Evolutionary conservation across 768 basidiomycete species (phyloP).

Genomic region (Leccinum ochraceum): DNA sequence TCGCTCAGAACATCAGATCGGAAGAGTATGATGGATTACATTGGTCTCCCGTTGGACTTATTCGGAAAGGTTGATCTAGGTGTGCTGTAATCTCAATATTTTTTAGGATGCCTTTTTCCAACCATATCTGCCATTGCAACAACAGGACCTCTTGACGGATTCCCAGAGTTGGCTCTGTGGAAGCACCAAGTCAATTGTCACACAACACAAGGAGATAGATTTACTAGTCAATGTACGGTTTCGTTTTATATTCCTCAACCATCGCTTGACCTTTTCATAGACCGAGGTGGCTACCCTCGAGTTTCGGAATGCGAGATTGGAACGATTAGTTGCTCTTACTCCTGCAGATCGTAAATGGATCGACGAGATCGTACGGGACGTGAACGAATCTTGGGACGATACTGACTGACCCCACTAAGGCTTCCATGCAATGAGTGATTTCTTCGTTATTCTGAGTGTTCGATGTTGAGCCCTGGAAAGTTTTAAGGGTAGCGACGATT

Average conservation of each 20-base stretch:
- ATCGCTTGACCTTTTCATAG: constrained; percentile 40
- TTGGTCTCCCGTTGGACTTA: constrained; percentile 92
- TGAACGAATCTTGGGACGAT: constrained; percentile 78
- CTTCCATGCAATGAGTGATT: constrained; percentile 62
- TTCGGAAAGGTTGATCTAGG: constrained; percentile 71
- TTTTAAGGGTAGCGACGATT: constrained; percentile 97
- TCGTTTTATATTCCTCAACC: background rate
- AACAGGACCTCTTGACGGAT: constrained; percentile 82
- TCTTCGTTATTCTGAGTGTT: background rate
- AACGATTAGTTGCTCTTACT: constrained; percentile 77
- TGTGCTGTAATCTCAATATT: background rate
- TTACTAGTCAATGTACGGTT: constrained; percentile 75
- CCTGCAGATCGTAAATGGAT: constrained; percentile 97
- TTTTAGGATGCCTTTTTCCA: constrained; percentile 91
- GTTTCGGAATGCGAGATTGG: constrained; percentile 80
- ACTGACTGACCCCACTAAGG: constrained; percentile 51
- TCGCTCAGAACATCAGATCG: constrained; percentile 86
- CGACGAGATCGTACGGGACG: constrained; percentile 88
- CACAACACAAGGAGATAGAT: constrained; percentile 91
- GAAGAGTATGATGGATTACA: constrained; percentile 86
- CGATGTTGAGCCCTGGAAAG: constrained; percentile 38
- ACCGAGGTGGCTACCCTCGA: constrained; percentile 86
- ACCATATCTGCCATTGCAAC: constrained; percentile 94
- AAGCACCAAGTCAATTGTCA: constrained; percentile 95
- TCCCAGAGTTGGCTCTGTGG: constrained; percentile 87